A percentile compares a stretch with the other conserved stretches of the same genome.
These are phyloP conservation scores for Penicillium malachiteum DNA, from an alignment of 495 filamentous ascomycete genomes.

Conservation along the genomic window DNA sequence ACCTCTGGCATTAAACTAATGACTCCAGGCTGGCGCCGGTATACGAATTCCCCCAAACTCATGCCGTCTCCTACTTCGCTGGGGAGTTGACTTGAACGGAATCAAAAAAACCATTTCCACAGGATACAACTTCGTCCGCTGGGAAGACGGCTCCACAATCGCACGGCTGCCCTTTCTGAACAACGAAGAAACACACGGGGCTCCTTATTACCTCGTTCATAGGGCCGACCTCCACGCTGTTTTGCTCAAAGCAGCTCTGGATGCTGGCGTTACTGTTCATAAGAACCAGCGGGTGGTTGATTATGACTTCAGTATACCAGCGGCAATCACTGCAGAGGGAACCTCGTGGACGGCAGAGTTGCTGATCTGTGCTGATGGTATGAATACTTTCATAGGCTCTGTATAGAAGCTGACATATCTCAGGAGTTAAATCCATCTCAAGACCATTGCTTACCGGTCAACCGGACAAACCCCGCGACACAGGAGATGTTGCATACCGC, in stretches of 20 bases:
- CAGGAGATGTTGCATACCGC: slow-evolving; percentile 63
- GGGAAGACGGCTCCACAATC: neutral
- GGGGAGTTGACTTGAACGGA: slow-evolving; percentile 8
- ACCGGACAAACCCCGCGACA: slow-evolving; percentile 14
- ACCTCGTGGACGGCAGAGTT: neutral
- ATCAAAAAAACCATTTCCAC: neutral
- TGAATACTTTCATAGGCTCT: neutral
- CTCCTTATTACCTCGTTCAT: slow-evolving; percentile 55
- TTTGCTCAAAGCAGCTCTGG: slow-evolving; percentile 36
- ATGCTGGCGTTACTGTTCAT: neutral
- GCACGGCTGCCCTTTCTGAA: slow-evolving; percentile 23
- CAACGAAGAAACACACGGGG: slow-evolving; percentile 41
- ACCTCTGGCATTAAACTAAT: neutral
- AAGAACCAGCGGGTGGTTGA: neutral
- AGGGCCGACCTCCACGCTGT: slow-evolving; percentile 53
- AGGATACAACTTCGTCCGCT: neutral
- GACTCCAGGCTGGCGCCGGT: slow-evolving; percentile 46
- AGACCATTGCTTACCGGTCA: neutral
- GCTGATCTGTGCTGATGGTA: neutral
- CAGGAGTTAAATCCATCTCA: neutral
- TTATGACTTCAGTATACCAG: neutral
- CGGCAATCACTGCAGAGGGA: neutral
- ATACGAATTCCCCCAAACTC: slow-evolving; percentile 56
- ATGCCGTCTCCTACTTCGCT: slow-evolving; percentile 40
- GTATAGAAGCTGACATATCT: too few relatives aligned